Evolutionary conservation across 768 basidiomycete species (phyloP).

Genomic region (Lentinus tigrinus): DNA sequence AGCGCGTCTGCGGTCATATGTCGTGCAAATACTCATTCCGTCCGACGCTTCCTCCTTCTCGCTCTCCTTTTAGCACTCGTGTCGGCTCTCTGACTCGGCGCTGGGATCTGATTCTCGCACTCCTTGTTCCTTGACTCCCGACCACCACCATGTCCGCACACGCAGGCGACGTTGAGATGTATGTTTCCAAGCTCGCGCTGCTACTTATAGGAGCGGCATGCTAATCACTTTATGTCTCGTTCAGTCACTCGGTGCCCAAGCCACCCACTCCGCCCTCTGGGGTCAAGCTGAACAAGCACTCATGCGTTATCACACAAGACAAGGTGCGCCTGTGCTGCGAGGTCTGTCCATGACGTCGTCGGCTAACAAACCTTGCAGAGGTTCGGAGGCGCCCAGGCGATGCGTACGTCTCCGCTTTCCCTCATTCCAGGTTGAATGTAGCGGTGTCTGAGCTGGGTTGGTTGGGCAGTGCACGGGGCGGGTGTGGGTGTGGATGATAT

Average conservation of each 20-base stretch:
- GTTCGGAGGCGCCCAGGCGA: slow-evolving; percentile 80
- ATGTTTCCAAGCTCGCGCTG: slow-evolving; percentile 20
- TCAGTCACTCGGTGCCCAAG: slow-evolving; percentile 44
- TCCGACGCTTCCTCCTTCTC: background rate
- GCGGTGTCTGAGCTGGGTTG: background rate
- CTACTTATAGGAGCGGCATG: background rate
- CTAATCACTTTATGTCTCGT: slow-evolving; percentile 20
- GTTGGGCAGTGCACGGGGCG: slow-evolving; percentile 67
- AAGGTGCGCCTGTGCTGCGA: slow-evolving; percentile 48
- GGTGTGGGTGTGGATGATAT: slow-evolving; percentile 79
- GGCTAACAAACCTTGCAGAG: slow-evolving; percentile 33
- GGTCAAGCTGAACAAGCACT: slow-evolving; percentile 70
- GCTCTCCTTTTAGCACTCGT: background rate
- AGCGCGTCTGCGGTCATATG: slow-evolving; percentile 10
- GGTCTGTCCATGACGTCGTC: background rate
- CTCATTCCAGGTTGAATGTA: background rate
- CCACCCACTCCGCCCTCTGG: slow-evolving; percentile 30
- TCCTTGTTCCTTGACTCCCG: slow-evolving; percentile 4
- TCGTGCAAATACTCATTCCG: background rate
- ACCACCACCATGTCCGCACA: slow-evolving; percentile 40
- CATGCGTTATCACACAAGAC: slow-evolving; percentile 70
- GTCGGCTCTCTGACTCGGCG: background rate
- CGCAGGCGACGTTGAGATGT: slow-evolving; percentile 58
- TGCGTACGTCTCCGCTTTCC: slow-evolving; percentile 54
- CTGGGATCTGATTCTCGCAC: background rate